Evolutionary conservation across 768 basidiomycete species (phyloP), one percentile per base, ranked within the genome.

Genomic region (Gymnopilus dilepis): DNA sequence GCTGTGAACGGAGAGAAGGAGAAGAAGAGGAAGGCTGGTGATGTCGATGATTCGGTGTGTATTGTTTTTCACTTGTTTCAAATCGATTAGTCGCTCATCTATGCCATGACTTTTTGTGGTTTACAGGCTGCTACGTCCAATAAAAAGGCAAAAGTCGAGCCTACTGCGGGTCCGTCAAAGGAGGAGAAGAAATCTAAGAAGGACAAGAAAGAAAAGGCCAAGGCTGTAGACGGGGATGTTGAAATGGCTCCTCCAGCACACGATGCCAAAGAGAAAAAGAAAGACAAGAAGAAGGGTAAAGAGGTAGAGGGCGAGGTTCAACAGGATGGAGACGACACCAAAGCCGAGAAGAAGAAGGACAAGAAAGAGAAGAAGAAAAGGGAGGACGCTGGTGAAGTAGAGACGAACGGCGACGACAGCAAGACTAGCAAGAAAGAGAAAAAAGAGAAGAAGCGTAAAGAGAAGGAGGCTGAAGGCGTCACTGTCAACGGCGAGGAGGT

Each of bases 21-120:
- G 50, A 78, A 79, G 62, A 77, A 77, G 58, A 69, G 76, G 48
- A 77, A 77, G 59, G 70, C 72, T 40, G 59, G 22, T n/a, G 59
- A 12, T 48, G 31, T 59, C 2, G 76, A 74, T 11, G 77, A 74
- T 47, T 64, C 65, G 43, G 77, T 76, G 56, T 52, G 67, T 56
- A 5, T 31, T 45, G n/a, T 60, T 43, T 42, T 50, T 9, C n/a
- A n/a, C 21, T 24, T 30, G 1, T 51, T 60, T 19, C 21, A 43
- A 24, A 12, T 52, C 33, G 19, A 6, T 41, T 60, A 26, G 15
- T n/a, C 15, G 26, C 30, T 40, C 6, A 31, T 42, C 19, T 26
- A 13, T 21, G 9, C 33, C 15, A 13, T 12, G 28, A 30, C 33
- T 33, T 21, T 8, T 43, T 22, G 15, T 24, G 19, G 8, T 41